Evolutionary conservation across 768 basidiomycete species (phyloP), one percentile per base, ranked within the genome.

Genomic region (Boletus tylopilopsis): DNA sequence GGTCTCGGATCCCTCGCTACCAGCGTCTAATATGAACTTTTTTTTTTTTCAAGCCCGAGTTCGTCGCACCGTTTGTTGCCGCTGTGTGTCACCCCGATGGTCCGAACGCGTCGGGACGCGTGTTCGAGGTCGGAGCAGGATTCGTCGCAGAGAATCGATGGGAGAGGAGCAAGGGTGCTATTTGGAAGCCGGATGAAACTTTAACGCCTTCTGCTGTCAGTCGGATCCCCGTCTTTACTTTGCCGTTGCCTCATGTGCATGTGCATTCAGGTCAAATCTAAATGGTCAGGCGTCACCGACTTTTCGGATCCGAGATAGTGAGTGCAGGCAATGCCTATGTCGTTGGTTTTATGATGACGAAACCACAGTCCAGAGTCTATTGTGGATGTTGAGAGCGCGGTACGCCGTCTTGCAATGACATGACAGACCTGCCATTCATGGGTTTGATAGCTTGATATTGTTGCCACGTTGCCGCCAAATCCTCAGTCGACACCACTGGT

Each of bases 131-230:
- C 32, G 96, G 94, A 29, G 96, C 90, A 40, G 95, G 94, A 4
- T 98, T 85, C 64, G 73, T 92, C 46, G 88, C 91, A 9, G 91
- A 96, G 68, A 77, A 97, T 49, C 80, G 96, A 49, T 97, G 93
- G 90, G 90, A 98, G 69, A 79, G 93, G 49, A 89, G 87, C 66
- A 79, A 84, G 55, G 96, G 95, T 45, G 75, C 79, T 9, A 73
- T 95, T 36, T 96, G 94, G 81, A 93, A 84, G 73, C 86, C 92
- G 10, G 94, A 99, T 61, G 75, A 77, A 11, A 82, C 79, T 27
- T 97, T 96, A 67, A 97, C 96, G 0, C 96, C 95, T 11, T 94
- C 92, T 23, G 95, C 96, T 46, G 94, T 90, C 62, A 50, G 77
- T 64, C 23, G 15, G 23, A 19, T 40, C n/a, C 16, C 29, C 7